Evolutionary conservation across 768 basidiomycete species (phyloP), one percentile per base, ranked within the genome.

Genomic region (Lentinula edodes): DNA sequence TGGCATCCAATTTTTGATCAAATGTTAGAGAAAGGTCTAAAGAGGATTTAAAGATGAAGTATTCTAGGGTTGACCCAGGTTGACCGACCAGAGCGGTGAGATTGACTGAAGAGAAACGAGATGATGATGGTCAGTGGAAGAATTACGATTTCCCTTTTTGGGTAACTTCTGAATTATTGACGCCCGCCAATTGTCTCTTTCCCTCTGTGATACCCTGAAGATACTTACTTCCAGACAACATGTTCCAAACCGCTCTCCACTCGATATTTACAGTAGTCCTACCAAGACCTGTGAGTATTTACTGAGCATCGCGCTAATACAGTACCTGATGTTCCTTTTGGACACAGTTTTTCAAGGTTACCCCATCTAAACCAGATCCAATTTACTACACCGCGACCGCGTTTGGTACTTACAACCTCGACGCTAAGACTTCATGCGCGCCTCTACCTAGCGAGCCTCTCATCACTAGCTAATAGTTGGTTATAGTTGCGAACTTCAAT

Each of bases 321-420:
- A 36, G 2, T n/a, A n/a, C n/a, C 10, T 16, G 16, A 39, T 52
- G 12, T 6, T 16, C 51, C 6, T 13, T 12, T 28, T 41, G 28
- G 23, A 57, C 39, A 18, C 20, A 59, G 58, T 45, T 10, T 28
- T 59, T 59, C 46, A 59, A 46, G 48, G 58, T 59, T 15, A 32
- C 58, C 5, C 58, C 58, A 9, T 59, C 58, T 20, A 10, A 59
- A 28, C 58, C 58, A 59, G 58, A 59, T 20, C 58, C 45, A 16
- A 38, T 59, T 39, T 59, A 59, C 46, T 59, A 59, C 16, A 59
- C 58, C 23, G 58, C 45, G 15, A 46, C 48, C 18, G 43, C 18
- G 41, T 39, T 59, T 15, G 7, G 58, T 8, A 34, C 13, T 23
- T 18, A 48, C 46, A 59, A 41, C 23, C 46, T 32, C 35, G 15